Evolutionary conservation across 1,139 yeast species (phyloP).

Genomic region (Casaregolazyma suthepensis): DNA sequence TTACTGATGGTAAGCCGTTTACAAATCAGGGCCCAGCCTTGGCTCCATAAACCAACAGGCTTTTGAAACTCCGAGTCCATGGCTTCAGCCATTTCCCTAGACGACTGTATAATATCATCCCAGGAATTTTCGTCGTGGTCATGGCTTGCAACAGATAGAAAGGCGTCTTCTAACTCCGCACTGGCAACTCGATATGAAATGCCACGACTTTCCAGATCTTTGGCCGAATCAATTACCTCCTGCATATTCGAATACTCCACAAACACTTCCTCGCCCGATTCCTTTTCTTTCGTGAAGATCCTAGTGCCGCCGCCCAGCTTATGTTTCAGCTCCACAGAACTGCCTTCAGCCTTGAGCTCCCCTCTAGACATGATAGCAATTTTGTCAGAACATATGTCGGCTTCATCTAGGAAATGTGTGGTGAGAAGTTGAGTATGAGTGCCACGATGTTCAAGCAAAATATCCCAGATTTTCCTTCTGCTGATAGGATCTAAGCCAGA

Average conservation of each 20-base stretch:
- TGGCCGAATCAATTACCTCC: constrained; percentile 19
- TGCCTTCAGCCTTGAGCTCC: constrained; percentile 28
- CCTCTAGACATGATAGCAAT: constrained; percentile 33
- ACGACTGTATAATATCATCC: constrained; percentile 8
- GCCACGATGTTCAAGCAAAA: constrained; percentile 30
- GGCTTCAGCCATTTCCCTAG: constrained; percentile 11
- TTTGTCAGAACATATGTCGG: constrained; percentile 34
- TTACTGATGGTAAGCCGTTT: constrained; percentile 29
- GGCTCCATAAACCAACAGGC: constrained; percentile 23
- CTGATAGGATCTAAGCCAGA: constrained; percentile 36
- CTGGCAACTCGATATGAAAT: constrained; percentile 27
- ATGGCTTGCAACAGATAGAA: constrained; percentile 30
- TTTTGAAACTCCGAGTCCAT: constrained; percentile 15
- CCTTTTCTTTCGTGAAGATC: constrained; percentile 23
- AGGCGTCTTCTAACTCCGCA: constrained; percentile 34
- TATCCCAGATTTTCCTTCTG: constrained; percentile 35
- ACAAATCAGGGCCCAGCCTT: constrained; percentile 28
- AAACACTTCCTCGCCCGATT: constrained; percentile 24
- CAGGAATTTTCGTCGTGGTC: constrained; percentile 26
- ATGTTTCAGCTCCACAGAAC: constrained; percentile 31
- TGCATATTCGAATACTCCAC: constrained; percentile 19
- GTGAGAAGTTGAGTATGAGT: constrained; percentile 30
- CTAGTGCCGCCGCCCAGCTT: constrained; percentile 32
- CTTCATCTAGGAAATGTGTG: constrained; percentile 36
- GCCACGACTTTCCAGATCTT: constrained; percentile 21